phyloP scores from a whole-genome alignment of 257 asterid species.

The Nicotiana tabacum region DNA sequence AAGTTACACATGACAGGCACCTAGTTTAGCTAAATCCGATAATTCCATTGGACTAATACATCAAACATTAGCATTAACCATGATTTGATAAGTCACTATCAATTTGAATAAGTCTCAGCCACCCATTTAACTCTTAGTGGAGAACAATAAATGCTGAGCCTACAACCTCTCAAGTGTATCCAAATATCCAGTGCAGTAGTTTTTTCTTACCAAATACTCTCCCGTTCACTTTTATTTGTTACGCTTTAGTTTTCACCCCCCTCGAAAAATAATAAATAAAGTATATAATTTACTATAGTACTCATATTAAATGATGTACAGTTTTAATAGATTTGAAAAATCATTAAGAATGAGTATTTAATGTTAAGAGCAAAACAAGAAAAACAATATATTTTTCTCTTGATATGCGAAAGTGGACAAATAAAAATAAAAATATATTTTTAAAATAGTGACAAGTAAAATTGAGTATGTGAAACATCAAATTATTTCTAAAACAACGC shows the following conservation, averaged over 20 bases:
- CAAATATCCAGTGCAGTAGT: not conserved
- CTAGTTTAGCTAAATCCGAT: not conserved
- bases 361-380: no score
- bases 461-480: not conserved
- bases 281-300: no score
- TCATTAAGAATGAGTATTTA: no score
- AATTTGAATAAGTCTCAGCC: not conserved
- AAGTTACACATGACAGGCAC: not conserved
- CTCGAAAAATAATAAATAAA: no score
- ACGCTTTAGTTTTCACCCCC: no score
- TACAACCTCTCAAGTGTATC: not conserved
- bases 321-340: no score
- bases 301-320: no score
- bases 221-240: no score
- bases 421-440: no score
- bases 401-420: no score
- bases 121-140: not conserved
- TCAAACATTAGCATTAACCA: not conserved
- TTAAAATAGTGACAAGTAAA: no score
- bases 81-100: not conserved
- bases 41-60: not conserved
- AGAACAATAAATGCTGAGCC: not conserved
- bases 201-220: not conserved
- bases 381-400: no score
- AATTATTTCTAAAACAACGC: not conserved